These are phyloP conservation scores for Candida mesenterica DNA, from an alignment of 1,139 yeast species.

Conservation along the genomic window DNA sequence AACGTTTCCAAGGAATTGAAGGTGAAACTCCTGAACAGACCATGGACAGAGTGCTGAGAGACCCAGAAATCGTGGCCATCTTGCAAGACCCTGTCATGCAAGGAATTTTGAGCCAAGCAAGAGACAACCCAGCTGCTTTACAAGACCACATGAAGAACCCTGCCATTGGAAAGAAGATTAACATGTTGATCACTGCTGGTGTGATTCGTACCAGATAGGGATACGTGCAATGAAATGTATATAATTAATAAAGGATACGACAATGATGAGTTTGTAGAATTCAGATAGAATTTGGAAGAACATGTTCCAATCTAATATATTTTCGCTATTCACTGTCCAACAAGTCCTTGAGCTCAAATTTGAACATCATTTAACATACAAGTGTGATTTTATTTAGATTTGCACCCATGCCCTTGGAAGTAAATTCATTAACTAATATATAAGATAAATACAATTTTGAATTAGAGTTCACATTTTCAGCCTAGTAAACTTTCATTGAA, in stretches of 20 bases:
- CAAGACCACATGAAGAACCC: constrained; percentile 99
- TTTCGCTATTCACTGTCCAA: too few species aligned
- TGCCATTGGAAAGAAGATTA: constrained; percentile 83
- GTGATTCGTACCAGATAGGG: constrained; percentile 84
- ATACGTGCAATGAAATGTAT: constrained; percentile 7
- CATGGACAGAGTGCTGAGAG: constrained; percentile 84
- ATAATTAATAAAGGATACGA: constrained; percentile 2
- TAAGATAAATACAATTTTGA: too few species aligned
- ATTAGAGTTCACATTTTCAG: not conserved
- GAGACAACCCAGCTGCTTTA: constrained; percentile 92
- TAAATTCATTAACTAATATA: too few species aligned
- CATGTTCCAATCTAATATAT: too few species aligned
- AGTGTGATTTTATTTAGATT: too few species aligned
- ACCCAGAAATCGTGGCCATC: constrained; percentile 89
- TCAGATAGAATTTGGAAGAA: not conserved
- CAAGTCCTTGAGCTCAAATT: too few species aligned
- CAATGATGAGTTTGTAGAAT: too few species aligned
- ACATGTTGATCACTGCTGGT: constrained; percentile 93
- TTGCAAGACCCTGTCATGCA: constrained; percentile 98
- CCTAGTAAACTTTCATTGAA: constrained; percentile 42
- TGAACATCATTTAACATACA: not conserved
- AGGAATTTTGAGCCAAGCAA: constrained; percentile 90
- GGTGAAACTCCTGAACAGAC: constrained; percentile 97
- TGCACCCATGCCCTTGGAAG: too few species aligned
- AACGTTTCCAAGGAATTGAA: constrained; percentile 75